Base-by-base conservation (phyloP, 352 stramenopile species). In the Globisporangium uncinulatum region DNA sequence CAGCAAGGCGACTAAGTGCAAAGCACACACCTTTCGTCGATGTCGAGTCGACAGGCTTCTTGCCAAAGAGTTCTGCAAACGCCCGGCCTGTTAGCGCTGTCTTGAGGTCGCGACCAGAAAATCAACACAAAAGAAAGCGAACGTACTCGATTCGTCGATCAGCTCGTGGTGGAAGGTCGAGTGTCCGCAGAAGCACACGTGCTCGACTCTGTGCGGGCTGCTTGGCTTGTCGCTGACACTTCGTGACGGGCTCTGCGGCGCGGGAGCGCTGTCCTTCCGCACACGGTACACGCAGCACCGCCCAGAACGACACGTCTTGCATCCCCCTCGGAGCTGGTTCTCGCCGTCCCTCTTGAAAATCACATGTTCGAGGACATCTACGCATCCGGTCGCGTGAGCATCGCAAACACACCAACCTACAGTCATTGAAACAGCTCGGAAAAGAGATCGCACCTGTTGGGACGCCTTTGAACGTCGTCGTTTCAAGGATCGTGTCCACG, bases 301-400 rank as follows among this genome's bases (percentile, higher is more conserved):
- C 14, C 81, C 81, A 29, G 71, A 66, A 14, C 78, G 66, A 47
- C 83, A 94, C 8, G 88, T 57, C 52, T 86, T 90, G 74, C 83
- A 94, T 51, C 77, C 88, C 0, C 81, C 78, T 45, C 81, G 81
- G 44, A 94, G 66, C 29, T 72, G 56, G 17, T 74, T 81, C 31
- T 88, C 78, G 6, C 64, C 53, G 51, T 94, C 83, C 20, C 83
- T 67, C 58, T 83, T 86, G 63, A 94, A 94, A 45, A 94, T 67
- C 13, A 91, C 74, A 53, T 92, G 70, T 51, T 87, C 79, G 39
- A 92, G 72, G 15, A 94, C 63, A 61, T 92, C 83, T 86, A 56
- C 17, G 15, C 34, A n/a, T 43, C 37, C 10, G 6, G 1, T 11
- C 10, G 37, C 11, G 15, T 49, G 15, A 11, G 21, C 6, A 57